Evolutionary conservation across 1,139 yeast species (phyloP).

Genomic region (Kurtzmaniella quercitrusa): DNA sequence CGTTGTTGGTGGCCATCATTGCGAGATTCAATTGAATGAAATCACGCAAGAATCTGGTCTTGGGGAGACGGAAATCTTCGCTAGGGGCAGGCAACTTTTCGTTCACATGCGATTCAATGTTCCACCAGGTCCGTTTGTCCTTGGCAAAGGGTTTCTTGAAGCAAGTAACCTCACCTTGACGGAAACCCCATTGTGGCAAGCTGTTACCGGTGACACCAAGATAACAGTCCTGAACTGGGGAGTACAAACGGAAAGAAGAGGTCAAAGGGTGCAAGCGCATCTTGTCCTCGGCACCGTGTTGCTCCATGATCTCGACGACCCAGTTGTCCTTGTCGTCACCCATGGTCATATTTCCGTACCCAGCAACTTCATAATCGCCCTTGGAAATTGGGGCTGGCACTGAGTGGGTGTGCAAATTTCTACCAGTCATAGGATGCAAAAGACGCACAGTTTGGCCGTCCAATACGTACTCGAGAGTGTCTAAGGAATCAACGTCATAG

Average conservation of each 20-base stretch:
- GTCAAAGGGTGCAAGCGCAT: conserved; percentile 78
- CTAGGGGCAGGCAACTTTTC: conserved; percentile 70
- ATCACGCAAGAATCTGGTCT: conserved; percentile 79
- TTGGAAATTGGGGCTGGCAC: conserved; percentile 77
- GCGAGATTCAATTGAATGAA: conserved; percentile 91
- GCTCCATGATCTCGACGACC: conserved; percentile 84
- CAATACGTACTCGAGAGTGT: conserved; percentile 52
- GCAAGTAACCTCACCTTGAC: conserved; percentile 95
- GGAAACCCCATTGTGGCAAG: conserved; percentile 97
- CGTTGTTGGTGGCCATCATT: conserved; percentile 98
- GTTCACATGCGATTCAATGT: conserved; percentile 82
- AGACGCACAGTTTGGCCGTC: conserved; percentile 79
- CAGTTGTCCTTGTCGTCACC: conserved; percentile 95
- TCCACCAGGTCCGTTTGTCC: conserved; percentile 98
- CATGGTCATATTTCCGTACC: conserved; percentile 81
- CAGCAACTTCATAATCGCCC: conserved; percentile 77
- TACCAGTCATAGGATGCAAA: conserved; percentile 75
- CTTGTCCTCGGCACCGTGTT: conserved; percentile 66
- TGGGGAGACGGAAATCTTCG: conserved; percentile 72
- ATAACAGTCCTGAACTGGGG: conserved; percentile 71
- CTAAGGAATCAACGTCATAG: conserved; percentile 48
- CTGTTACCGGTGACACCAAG: conserved; percentile 75
- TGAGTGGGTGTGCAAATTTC: conserved; percentile 87
- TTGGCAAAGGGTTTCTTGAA: conserved; percentile 68
- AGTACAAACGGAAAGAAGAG: conserved; percentile 74